Evolutionary conservation across 2,329 filamentous ascomycete genomes (phyloP), one percentile per base, ranked within the genome.

Genomic region (Penicillium sp.): DNA sequence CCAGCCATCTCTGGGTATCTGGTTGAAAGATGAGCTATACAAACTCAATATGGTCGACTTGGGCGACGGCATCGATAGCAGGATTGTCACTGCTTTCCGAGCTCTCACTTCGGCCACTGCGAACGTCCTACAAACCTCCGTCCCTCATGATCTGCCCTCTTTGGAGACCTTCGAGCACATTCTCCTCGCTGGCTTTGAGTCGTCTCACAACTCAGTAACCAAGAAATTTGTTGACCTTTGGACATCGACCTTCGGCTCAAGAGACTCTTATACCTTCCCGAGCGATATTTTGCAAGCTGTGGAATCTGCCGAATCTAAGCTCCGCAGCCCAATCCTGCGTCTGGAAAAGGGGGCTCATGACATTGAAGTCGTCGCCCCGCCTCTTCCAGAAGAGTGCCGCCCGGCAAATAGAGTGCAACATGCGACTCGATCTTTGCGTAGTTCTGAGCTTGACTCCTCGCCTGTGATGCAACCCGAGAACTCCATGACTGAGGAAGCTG

Each of bases 241-340:
- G 91, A 92, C 92, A 61, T 69, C 73, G 0, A 82, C 86, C 0
- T 91, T 91, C 65, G 86, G 86, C 18, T 75, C 81, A 14, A 80
- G 83, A 38, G 18, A 40, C 7, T 74, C 75, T 5, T 67, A 91
- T 1, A 74, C 83, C 22, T 93, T 90, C 70, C 88, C 91, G 0
- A 72, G 81, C 10, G 77, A 77, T 29, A 77, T 96, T 5, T 85
- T 86, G 62, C 72, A 78, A 2, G 82, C 86, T 1, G 76, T 96
- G 32, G 77, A 82, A 24, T 82, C 81, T 14, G 72, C 92, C 11
- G 79, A 81, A n/a, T 73, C 81, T 2, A 79, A 83, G 10, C 65
- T 86, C 7, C 52, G 40, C 32, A 22, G 42, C 5, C 32, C 18
- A 18, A 24, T n/a, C 5, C 32, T 24, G 5, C 42, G 47, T 32